Conservation (phyloP, 2,329 filamentous ascomycete species). For the Diplodia seriata region DNA sequence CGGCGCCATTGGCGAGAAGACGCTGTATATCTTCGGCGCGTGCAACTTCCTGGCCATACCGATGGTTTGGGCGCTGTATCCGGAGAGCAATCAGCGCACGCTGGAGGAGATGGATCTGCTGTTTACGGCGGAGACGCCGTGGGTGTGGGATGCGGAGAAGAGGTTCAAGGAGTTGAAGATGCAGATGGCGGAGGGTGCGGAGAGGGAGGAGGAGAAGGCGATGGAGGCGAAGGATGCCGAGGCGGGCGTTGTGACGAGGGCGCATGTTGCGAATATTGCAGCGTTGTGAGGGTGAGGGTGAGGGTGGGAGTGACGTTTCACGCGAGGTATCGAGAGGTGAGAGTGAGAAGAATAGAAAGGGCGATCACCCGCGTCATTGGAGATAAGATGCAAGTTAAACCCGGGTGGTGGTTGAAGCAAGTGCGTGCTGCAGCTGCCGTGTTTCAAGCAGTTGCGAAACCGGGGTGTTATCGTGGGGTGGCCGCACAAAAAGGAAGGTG, state of each 20-base stretch:
- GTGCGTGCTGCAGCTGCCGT: neutral
- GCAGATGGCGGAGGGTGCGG: neutral
- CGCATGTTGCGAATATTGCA: conserved; percentile 14
- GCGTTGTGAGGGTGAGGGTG: conserved; percentile 2
- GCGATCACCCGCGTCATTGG: too few species aligned
- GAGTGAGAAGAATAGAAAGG: neutral
- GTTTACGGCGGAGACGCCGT: conserved; percentile 70
- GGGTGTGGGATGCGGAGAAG: conserved; percentile 63
- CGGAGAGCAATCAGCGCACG: conserved; percentile 75
- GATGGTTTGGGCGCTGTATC: conserved; percentile 76
- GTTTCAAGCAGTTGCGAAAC: neutral
- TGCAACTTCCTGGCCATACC: conserved; percentile 63
- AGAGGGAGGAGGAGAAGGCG: too few species aligned
- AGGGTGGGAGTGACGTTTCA: neutral
- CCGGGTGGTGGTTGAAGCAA: too few species aligned
- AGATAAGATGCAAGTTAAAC: too few species aligned
- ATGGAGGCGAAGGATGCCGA: neutral
- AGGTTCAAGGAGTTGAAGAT: conserved; percentile 39
- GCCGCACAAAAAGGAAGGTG: neutral
- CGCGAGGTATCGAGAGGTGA: neutral
- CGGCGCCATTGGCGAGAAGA: conserved; percentile 70
- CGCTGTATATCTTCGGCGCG: conserved; percentile 73
- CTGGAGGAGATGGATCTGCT: conserved; percentile 78
- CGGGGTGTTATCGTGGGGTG: neutral
- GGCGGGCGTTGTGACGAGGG: neutral